Evolutionary conservation across 2,329 filamentous ascomycete species (phyloP), one percentile per base, ranked within the genome.

Genomic region (Orbilia oligospora): DNA sequence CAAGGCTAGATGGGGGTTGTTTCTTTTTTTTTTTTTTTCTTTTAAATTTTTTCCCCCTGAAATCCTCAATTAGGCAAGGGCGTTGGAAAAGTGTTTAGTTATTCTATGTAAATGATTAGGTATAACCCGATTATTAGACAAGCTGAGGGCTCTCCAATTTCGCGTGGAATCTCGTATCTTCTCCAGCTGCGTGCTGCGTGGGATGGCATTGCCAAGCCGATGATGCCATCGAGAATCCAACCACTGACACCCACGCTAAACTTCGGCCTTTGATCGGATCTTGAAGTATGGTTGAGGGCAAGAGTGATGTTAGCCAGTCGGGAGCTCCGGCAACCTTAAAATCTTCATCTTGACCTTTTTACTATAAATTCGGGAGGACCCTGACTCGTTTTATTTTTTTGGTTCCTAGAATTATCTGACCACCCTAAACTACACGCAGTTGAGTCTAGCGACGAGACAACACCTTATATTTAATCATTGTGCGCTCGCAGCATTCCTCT

Each of bases 151-250:
- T 56, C 51, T 20, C 33, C 27, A 36, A 5, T 36, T 56, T 20
- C 27, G 10, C 24, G 51, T 56, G 51, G 51, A 38, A 38, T 41
- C 53, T 55, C 53, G 53, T 58, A 56, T 56, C 27, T 24, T 56
- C 51, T 30, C 6, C 6, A 30, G 27, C 3, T 30, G n/a, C n/a
- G n/a, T 30, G 14, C 36, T 5, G 56, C 20, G 56, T 27, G 36
- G 36, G 36, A 44, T 61, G 65, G 12, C 56, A 27, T 5, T 16
- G 70, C 70, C 61, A 73, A 73, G 70, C n/a, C 61, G 49, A 73
- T 73, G 70, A 67, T 73, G 70, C 61, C 48, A 73, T 73, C 61
- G 61, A 73, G 30, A 49, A 33, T 51, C 41, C 14, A 64, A 20
- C 30, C 49, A 56, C 5, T 12, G 36, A 27, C 46, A 41, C 48